These are phyloP conservation scores for Lipomyces lipofer DNA, from an alignment of 805 yeast species.

Conservation along the genomic window DNA sequence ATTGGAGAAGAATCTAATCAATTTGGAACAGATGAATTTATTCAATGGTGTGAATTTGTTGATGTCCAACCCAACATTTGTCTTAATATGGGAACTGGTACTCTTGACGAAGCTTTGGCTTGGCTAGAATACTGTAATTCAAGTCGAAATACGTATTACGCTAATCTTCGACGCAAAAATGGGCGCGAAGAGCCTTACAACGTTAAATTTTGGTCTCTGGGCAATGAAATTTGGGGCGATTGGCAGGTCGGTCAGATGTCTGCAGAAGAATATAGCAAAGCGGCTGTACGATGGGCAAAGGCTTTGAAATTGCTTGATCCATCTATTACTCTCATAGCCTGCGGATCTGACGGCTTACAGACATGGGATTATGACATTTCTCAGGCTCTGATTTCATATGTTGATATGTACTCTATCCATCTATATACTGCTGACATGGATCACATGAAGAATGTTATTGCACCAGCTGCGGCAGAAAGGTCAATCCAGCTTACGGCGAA, in stretches of 20 bases:
- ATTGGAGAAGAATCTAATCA: conserved; percentile 39
- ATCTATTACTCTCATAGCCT: conserved; percentile 36
- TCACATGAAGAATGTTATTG: conserved; percentile 37
- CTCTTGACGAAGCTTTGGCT: conserved; percentile 42
- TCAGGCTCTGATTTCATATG: conserved; percentile 35
- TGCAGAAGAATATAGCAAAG: conserved; percentile 38
- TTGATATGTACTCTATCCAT: conserved; percentile 40
- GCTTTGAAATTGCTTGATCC: conserved; percentile 41
- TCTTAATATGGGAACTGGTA: conserved; percentile 44
- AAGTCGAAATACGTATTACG: conserved; percentile 40
- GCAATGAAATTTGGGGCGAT: conserved; percentile 43
- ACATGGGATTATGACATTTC: conserved; percentile 40
- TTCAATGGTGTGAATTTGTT: conserved; percentile 41
- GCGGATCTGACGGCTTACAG: conserved; percentile 40
- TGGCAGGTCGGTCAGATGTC: conserved; percentile 44
- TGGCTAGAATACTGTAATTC: conserved; percentile 44
- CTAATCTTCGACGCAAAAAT: conserved; percentile 41
- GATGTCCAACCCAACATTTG: conserved; percentile 41
- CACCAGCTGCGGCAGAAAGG: conserved; percentile 41
- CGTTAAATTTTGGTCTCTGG: conserved; percentile 44
- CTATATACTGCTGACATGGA: conserved; percentile 38
- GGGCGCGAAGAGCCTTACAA: conserved; percentile 42
- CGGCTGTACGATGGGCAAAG: conserved; percentile 42
- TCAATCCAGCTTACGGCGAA: conserved; percentile 38
- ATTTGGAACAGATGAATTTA: conserved; percentile 44